Conservation (phyloP, 225 moss, liverwort and hornwort genomes). For the Climacium dendroides region DNA sequence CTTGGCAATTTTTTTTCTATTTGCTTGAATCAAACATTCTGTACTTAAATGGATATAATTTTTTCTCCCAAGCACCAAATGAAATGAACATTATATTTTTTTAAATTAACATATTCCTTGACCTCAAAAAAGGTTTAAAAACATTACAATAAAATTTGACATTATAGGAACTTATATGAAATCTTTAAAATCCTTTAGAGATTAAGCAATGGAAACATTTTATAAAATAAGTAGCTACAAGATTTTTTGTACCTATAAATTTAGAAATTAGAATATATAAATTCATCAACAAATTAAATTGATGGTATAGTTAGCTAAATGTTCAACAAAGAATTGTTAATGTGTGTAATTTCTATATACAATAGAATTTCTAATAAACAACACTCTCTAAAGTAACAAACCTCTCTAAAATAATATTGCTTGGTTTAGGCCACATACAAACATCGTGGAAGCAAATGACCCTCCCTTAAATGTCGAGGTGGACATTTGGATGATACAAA, state of each 20-base stretch:
- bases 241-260: background rate
- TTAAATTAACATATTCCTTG: fast-evolving
- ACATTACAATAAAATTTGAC: background rate
- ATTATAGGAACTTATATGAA: background rate
- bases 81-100: background rate
- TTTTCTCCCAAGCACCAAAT: background rate
- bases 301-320: background rate
- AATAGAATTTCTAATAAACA: background rate
- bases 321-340: background rate
- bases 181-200: too few relatives aligned
- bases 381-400: background rate
- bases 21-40: background rate
- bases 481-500: too few relatives aligned
- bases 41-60: background rate
- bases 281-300: background rate
- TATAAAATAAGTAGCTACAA: background rate
- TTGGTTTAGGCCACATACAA: fast-evolving
- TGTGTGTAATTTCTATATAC: background rate
- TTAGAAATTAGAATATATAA: background rate
- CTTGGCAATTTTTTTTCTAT: background rate
- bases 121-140: background rate
- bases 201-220: background rate
- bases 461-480: too few relatives aligned
- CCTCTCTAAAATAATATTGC: background rate
- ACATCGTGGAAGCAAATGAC: background rate